Percentiles rank a stretch among this genome's conserved stretches.
phyloP scores from a whole-genome alignment of 1,284 basidiomycete species.

The Marasmius oreades region DNA sequence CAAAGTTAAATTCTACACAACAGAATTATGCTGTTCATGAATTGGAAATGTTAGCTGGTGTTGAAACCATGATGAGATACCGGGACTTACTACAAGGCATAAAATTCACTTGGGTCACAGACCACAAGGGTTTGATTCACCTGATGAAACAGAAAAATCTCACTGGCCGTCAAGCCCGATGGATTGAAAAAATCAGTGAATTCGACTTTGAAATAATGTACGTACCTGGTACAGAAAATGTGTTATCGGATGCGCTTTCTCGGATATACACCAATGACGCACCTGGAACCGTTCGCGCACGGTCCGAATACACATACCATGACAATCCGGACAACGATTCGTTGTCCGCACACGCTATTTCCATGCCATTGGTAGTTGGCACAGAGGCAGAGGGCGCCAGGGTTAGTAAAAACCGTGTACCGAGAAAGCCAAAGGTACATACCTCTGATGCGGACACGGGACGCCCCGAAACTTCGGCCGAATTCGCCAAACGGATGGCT shows the following conservation, averaged over 20 bases:
- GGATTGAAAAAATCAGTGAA: background rate
- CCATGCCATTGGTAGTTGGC: background rate
- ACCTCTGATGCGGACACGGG: no score
- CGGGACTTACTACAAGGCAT: background rate
- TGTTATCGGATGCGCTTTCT: conserved; percentile 31
- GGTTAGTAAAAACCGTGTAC: no score
- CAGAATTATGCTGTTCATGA: background rate
- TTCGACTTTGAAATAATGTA: conserved; percentile 31
- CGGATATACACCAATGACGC: conserved; percentile 30
- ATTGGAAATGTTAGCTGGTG: background rate
- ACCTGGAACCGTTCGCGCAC: conserved; percentile 9
- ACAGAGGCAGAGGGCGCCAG: background rate
- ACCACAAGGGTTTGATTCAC: background rate
- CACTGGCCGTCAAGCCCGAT: background rate
- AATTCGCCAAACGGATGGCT: no score
- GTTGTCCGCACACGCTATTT: background rate
- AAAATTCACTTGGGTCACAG: background rate
- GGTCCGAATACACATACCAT: background rate
- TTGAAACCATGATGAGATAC: background rate
- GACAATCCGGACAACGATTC: no score
- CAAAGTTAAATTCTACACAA: background rate
- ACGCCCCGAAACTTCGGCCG: no score
- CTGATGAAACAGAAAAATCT: background rate
- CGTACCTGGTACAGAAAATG: conserved; percentile 28
- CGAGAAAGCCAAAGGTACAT: no score